Percentiles rank a stretch among this genome's conserved stretches.
Evolutionary conservation across 108 stramenopile species (phyloP).

Genomic region (Nitzschia inconspicua): DNA sequence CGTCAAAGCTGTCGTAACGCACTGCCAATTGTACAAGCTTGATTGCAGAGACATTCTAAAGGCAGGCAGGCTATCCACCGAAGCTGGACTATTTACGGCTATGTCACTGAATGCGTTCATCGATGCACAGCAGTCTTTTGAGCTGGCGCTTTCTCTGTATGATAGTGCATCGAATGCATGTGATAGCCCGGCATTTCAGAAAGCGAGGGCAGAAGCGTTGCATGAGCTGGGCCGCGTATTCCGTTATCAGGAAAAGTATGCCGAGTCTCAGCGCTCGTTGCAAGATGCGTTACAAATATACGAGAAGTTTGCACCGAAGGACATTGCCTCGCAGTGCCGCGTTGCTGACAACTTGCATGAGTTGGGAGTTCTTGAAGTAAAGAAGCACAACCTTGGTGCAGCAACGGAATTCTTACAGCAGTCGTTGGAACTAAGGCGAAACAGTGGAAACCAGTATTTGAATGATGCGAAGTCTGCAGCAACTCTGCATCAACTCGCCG

Average conservation of each 20-base stretch:
- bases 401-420: slow-evolving; percentile 39
- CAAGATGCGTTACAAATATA: slow-evolving; percentile 25
- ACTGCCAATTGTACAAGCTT: no score
- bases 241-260: slow-evolving; percentile 50
- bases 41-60: slow-evolving; percentile 20
- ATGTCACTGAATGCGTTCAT: slow-evolving; percentile 62
- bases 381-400: slow-evolving; percentile 53
- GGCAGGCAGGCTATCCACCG: slow-evolving; percentile 43
- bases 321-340: not conserved
- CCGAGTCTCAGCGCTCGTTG: slow-evolving; percentile 35
- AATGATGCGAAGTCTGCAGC: slow-evolving; percentile 42
- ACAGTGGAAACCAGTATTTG: slow-evolving; percentile 3
- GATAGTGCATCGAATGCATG: slow-evolving; percentile 14
- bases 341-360: slow-evolving; percentile 50
- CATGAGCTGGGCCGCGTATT: slow-evolving; percentile 45
- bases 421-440: slow-evolving; percentile 46
- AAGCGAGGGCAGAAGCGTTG: slow-evolving; percentile 33
- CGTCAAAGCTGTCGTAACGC: slow-evolving; percentile 46
- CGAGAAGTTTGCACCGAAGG: slow-evolving; percentile 5
- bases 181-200: not conserved
- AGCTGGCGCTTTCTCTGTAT: slow-evolving; percentile 40
- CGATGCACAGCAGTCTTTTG: slow-evolving; percentile 51
- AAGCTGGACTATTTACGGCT: slow-evolving; percentile 55
- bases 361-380: slow-evolving; percentile 58
- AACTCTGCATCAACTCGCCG: slow-evolving; percentile 67